These are phyloP conservation scores for Suillus luteus DNA, from an alignment of 768 basidiomycete species.

Conservation along the genomic window DNA sequence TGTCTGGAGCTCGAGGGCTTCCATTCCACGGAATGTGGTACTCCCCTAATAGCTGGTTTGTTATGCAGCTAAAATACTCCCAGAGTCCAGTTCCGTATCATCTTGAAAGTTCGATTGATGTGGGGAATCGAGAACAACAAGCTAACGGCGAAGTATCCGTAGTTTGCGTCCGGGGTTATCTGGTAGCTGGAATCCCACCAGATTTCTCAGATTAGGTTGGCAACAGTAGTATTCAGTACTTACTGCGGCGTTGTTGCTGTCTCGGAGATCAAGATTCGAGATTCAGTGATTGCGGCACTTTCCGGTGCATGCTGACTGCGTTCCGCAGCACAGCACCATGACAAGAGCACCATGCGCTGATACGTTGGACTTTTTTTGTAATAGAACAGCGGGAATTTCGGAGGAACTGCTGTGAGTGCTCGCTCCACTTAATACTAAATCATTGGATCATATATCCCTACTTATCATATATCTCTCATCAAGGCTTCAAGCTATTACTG, in stretches of 20 bases:
- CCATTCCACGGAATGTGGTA: conserved; percentile 66
- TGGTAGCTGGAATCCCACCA: conserved; percentile 65
- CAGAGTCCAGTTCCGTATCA: conserved; percentile 60
- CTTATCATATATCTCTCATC: too few relatives aligned
- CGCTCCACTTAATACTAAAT: too few relatives aligned
- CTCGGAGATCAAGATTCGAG: conserved; percentile 42
- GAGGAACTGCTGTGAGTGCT: too few relatives aligned
- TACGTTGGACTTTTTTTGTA: background rate
- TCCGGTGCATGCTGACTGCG: background rate
- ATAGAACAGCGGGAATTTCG: too few relatives aligned
- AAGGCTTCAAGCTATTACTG: too few relatives aligned
- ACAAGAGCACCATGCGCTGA: conserved; percentile 28
- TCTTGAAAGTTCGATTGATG: conserved; percentile 64
- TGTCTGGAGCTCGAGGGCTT: conserved; percentile 69
- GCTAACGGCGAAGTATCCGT: conserved; percentile 67
- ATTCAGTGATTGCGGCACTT: background rate
- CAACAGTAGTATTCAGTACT: conserved; percentile 37
- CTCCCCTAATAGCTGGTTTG: conserved; percentile 6
- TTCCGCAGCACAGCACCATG: conserved; percentile 74
- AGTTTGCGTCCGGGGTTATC: conserved; percentile 63
- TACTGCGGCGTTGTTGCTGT: conserved; percentile 47
- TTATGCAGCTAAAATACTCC: background rate
- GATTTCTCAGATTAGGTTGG: conserved; percentile 76
- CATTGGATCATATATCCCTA: too few relatives aligned
- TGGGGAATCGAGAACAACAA: conserved; percentile 56